Base-by-base conservation (phyloP, 352 stramenopile genomes). In the Phytophthora sp. region DNA sequence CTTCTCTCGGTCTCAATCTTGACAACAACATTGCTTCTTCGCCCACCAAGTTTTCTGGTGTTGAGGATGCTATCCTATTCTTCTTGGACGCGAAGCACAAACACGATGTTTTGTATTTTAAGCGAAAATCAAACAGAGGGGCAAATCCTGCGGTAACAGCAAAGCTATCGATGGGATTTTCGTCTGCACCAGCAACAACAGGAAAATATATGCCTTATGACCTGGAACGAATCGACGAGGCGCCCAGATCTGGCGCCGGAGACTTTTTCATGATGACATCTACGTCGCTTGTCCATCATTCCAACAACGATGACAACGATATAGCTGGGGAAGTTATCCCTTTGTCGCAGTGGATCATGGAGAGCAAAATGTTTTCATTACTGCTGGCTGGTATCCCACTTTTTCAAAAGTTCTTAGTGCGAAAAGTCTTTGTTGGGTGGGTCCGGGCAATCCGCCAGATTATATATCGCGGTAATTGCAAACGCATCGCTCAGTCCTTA, bases 191-290 rank as follows among this genome's bases (percentile, higher is more conserved):
- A 5, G 21, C 35, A 18, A 32, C 45, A 6, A 54, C 37, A 18
- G 49, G 48, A 0, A 67, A 73, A 18, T 85, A 82, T 41, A 78
- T 89, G 66, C 84, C 84, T 3, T 92, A 92, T 42, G 75, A 86
- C 38, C 66, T 92, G 32, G 68, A 82, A 42, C 67, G 61, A 11
- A 62, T 88, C 5, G 49, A 72, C 1, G 54, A 70, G n/a, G 48
- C 69, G 0, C 72, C 71, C 3, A 54, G 57, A 27, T 50, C 58
- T 5, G 74, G 70, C 10, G 45, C 43, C 5, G 74, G 69, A 0
- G 84, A 92, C 53, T 90, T 87, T 44, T 91, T 84, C 62, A 86
- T 89, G 50, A 80, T 92, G 78, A 88, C 77, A 6, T 62, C 76
- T 10, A 66, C 77, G 7, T 73, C 82, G 6, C 53, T 92, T 4